These are phyloP conservation scores for Monosporascus sp. DNA, from an alignment of 2,329 filamentous ascomycete species.

Conservation along the genomic window DNA sequence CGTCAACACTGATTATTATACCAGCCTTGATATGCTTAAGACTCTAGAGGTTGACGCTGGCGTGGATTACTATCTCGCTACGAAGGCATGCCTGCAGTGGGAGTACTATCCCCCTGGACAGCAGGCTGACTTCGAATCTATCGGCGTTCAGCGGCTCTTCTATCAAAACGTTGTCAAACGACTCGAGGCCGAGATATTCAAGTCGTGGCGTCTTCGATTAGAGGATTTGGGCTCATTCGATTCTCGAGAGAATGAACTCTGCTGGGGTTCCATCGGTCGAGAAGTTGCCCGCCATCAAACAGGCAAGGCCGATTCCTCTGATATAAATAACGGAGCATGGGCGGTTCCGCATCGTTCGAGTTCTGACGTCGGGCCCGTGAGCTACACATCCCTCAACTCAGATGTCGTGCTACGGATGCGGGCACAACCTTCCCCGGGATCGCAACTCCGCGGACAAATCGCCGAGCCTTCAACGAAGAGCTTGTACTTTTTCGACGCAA, in stretches of 20 bases:
- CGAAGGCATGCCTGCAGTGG: slow-evolving; percentile 19
- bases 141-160: slow-evolving; percentile 22
- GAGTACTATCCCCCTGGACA: slow-evolving; percentile 18
- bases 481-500: slow-evolving; percentile 10
- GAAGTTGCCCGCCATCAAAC: slow-evolving; percentile 13
- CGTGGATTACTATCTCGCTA: slow-evolving; percentile 22
- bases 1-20: slow-evolving; percentile 20
- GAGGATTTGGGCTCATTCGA: slow-evolving; percentile 18
- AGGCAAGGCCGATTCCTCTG: slow-evolving; percentile 4
- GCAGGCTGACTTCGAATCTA: slow-evolving; percentile 15
- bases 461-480: slow-evolving; percentile 1
- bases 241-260: slow-evolving; percentile 15
- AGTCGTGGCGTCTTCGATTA: slow-evolving; percentile 19
- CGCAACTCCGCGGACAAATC: too few species aligned
- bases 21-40: slow-evolving; percentile 18
- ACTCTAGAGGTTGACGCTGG: slow-evolving; percentile 19
- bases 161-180: slow-evolving; percentile 24
- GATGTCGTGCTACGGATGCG: too few species aligned
- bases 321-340: not conserved
- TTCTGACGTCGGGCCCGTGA: too few species aligned
- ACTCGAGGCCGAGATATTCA: slow-evolving; percentile 22
- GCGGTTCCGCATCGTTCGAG: too few species aligned
- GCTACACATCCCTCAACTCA: too few species aligned
- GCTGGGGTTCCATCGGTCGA: slow-evolving; percentile 18
- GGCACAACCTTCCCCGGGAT: too few species aligned